Conservation (phyloP, 1,284 basidiomycete species). For the Tilletia caries region DNA sequence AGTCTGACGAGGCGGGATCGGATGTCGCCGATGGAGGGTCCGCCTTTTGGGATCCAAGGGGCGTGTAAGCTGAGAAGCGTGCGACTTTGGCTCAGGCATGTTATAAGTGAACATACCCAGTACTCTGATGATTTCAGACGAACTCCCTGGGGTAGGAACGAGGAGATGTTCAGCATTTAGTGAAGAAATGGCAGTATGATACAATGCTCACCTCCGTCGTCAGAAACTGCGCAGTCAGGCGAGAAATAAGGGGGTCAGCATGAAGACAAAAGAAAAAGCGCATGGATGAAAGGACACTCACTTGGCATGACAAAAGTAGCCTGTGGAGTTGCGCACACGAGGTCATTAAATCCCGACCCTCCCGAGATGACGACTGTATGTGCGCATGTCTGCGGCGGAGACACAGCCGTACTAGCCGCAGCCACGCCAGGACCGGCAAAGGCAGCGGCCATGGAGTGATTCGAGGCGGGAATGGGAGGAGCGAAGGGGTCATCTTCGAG, state of each 20-base stretch:
- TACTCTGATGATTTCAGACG: slow-evolving; percentile 68
- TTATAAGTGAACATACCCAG: no score
- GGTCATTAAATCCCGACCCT: slow-evolving; percentile 59
- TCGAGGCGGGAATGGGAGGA: no score
- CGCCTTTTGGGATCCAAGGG: slow-evolving; percentile 25
- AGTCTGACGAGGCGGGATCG: slow-evolving; percentile 75
- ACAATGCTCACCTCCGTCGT: slow-evolving; percentile 65
- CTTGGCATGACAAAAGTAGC: slow-evolving; percentile 54
- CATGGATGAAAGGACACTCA: no score
- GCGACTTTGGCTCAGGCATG: no score
- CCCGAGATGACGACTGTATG: slow-evolving; percentile 57
- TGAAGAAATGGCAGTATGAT: not conserved
- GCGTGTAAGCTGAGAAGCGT: slow-evolving; percentile 11
- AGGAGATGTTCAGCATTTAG: not conserved
- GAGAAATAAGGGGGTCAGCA: slow-evolving; percentile 28
- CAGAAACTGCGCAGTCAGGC: no score
- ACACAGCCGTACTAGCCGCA: not conserved
- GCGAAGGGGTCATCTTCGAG: no score
- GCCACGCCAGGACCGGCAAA: not conserved
- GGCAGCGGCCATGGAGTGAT: no score
- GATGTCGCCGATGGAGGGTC: slow-evolving; percentile 56
- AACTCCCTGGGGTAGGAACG: not conserved
- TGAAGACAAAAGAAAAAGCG: no score
- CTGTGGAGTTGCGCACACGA: slow-evolving; percentile 58
- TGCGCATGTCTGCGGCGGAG: not conserved